Evolutionary conservation across 2,329 filamentous ascomycete genomes (phyloP), one percentile per base, ranked within the genome.

Genomic region (Emergomyces orientalis): DNA sequence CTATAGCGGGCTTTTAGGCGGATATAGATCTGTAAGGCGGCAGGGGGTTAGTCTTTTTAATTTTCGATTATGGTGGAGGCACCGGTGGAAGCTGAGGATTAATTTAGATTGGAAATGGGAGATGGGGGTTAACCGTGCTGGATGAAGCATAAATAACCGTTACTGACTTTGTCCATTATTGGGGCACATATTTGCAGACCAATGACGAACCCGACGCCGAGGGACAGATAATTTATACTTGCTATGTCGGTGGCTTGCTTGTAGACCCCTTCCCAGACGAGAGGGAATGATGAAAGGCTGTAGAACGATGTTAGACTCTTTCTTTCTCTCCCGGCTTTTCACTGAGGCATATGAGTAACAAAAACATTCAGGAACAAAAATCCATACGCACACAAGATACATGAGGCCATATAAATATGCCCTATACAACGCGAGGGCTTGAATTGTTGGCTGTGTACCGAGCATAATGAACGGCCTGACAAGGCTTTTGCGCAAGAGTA

Each of bases 171-270:
- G 49, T 67, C 66, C 30, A 63, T 67, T 32, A 79, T 22, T 0
- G 69, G 70, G 0, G 75, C 78, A 6, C 75, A 74, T 1, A 83
- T 66, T 63, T 84, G 80, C 0, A 79, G 77, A 8, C 81, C 85
- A 0, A 82, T 71, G 62, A 86, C 78, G 73, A 88, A 87, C 1
- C 87, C 87, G 0, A 87, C 49, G 0, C 83, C 84, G 25, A 85
- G 80, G 11, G 86, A 82, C 49, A 88, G 79, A 72, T 87, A 88
- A 71, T 88, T 86, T 0, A 88, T 71, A 0, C 84, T 84, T n/a
- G 82, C 84, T 34, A 84, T 83, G 60, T 83, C 81, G 11, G 81
- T 76, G 0, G 80, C 79, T 67, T 86, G 78, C 61, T 78, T 69
- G 68, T 89, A 90, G 17, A 77, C 72, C 0, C 70, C 66, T 59